Percentiles rank a stretch among this genome's conserved stretches.
Conservation (phyloP, 164 flowering plant genomes). For the Tetracentron sinense region DNA sequence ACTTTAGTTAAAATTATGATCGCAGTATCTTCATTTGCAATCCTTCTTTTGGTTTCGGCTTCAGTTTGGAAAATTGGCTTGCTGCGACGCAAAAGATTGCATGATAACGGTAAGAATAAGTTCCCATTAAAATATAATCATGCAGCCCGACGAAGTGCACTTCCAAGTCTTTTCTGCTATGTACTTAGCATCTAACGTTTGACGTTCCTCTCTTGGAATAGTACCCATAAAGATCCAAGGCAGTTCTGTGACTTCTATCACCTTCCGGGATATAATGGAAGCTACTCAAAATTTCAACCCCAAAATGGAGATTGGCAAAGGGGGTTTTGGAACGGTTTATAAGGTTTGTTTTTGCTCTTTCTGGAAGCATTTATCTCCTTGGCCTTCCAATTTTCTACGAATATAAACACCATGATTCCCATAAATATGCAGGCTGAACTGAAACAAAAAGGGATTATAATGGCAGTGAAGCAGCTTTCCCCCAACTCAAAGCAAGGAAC, state of each 20-base stretch:
- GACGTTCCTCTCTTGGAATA: background rate
- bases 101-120: background rate
- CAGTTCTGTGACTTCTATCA: background rate
- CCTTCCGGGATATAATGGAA: slow-evolving; percentile 4
- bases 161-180: too few species aligned
- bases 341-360: background rate
- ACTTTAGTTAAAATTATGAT: background rate
- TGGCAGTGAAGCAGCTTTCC: slow-evolving; percentile 10
- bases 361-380: background rate
- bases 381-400: background rate
- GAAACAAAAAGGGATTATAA: background rate
- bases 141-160: too few species aligned
- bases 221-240: background rate
- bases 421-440: slow-evolving; percentile 7
- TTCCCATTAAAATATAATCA: too few species aligned
- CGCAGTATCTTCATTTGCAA: background rate
- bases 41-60: background rate
- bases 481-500: background rate
- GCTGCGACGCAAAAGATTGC: background rate
- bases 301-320: slow-evolving; percentile 2
- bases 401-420: background rate
- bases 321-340: slow-evolving; percentile 7
- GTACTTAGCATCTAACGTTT: background rate
- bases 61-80: slow-evolving; percentile 8
- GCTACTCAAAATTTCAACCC: slow-evolving; percentile 15